Evolutionary conservation across 352 stramenopile species (phyloP).

Genomic region (Phytophthora hybrid): DNA sequence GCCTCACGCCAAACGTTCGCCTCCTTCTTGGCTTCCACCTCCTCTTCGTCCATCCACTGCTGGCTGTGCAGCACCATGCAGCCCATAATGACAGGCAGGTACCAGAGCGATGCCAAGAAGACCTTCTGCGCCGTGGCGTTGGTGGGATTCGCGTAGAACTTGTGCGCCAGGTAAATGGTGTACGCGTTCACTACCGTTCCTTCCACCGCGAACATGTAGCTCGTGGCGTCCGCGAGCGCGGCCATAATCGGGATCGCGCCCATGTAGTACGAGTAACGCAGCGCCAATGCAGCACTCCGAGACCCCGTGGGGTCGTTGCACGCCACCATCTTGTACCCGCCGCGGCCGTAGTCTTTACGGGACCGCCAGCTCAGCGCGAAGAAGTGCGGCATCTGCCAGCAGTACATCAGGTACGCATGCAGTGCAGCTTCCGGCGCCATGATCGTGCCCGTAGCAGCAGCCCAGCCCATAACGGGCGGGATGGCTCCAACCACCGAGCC

Average conservation of each 20-base stretch:
- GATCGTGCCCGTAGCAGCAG: conserved; percentile 92
- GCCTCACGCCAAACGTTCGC: conserved; percentile 69
- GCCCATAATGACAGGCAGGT: conserved; percentile 97
- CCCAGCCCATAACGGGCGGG: conserved; percentile 98
- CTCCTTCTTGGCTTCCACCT: conserved; percentile 67
- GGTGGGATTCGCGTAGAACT: conserved; percentile 94
- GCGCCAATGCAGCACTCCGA: conserved; percentile 92
- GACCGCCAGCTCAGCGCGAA: conserved; percentile 98
- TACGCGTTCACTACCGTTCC: conserved; percentile 96
- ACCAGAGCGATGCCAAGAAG: conserved; percentile 98
- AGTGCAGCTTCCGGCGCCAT: conserved; percentile 79
- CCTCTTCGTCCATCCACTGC: conserved; percentile 85
- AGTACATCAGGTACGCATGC: conserved; percentile 92
- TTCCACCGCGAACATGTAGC: conserved; percentile 99
- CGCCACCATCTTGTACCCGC: conserved; percentile 97
- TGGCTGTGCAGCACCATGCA: conserved; percentile 98
- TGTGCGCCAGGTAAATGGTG: conserved; percentile 94
- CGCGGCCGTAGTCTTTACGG: conserved; percentile 91
- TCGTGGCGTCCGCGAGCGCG: conserved; percentile 94
- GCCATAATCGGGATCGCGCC: conserved; percentile 94
- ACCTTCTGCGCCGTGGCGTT: conserved; percentile 97
- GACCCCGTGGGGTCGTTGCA: conserved; percentile 93
- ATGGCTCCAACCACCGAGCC: conserved; percentile 98
- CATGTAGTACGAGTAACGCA: conserved; percentile 96
- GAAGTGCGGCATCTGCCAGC: conserved; percentile 99